A percentile compares a stretch with the other conserved stretches of the same genome.
phyloP scores from a whole-genome alignment of 169 alveolate genomes.

The Plasmodium relictum region DNA sequence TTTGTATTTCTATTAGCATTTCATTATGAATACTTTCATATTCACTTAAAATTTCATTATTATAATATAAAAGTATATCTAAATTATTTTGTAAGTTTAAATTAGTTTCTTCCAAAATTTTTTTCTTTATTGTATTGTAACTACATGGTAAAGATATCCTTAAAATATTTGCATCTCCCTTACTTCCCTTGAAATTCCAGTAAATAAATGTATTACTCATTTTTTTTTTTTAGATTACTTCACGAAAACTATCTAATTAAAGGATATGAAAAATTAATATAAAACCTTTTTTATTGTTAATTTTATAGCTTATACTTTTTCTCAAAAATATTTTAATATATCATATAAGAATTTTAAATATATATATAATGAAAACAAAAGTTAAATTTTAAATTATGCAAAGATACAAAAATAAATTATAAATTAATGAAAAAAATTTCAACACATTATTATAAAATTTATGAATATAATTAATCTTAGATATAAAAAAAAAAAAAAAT shows the following conservation, averaged over 20 bases:
- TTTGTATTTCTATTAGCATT: slow-evolving; percentile 63
- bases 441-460: too few relatives aligned
- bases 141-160: slow-evolving; percentile 72
- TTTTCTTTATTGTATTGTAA: slow-evolving; percentile 63
- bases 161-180: slow-evolving; percentile 45
- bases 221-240: too few relatives aligned
- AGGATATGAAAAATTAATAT: too few relatives aligned
- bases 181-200: slow-evolving; percentile 68
- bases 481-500: neutral
- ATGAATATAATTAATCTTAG: neutral
- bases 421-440: too few relatives aligned
- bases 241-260: too few relatives aligned
- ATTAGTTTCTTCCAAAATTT: slow-evolving; percentile 41
- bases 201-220: slow-evolving; percentile 64
- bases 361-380: too few relatives aligned
- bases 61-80: slow-evolving; percentile 65
- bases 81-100: slow-evolving; percentile 41
- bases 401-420: too few relatives aligned
- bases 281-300: too few relatives aligned
- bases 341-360: too few relatives aligned
- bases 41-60: slow-evolving; percentile 55
- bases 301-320: too few relatives aligned
- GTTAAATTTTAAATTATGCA: neutral
- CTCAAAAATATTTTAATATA: too few relatives aligned
- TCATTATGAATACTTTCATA: slow-evolving; percentile 68